Evolutionary conservation across 2,329 filamentous ascomycete genomes (phyloP).

Genomic region (Clathrospora elynae): DNA sequence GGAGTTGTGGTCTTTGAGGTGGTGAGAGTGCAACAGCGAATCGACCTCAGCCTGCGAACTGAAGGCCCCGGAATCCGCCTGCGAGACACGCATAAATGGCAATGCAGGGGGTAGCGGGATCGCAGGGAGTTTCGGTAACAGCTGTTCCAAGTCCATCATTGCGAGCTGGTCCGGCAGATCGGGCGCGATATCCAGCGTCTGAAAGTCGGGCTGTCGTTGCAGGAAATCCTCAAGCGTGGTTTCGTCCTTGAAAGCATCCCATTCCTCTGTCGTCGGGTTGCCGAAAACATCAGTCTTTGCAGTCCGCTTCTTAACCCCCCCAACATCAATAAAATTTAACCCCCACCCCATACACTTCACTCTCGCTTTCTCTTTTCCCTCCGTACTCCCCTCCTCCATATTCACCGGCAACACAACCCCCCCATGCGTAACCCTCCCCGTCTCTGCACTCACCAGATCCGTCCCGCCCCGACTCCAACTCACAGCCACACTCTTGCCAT

Average conservation of each 20-base stretch:
- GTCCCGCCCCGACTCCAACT: conserved; percentile 83
- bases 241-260: conserved; percentile 43
- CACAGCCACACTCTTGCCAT: conserved; percentile 75
- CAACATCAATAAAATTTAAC: conserved; percentile 59
- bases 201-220: conserved; percentile 44
- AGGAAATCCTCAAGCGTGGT: conserved; percentile 49
- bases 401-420: conserved; percentile 28
- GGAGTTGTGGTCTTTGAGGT: conserved; percentile 70
- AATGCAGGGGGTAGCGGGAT: conserved; percentile 44
- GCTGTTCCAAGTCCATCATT: conserved; percentile 48
- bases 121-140: conserved; percentile 48
- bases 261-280: conserved; percentile 37
- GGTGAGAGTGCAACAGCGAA: conserved; percentile 48
- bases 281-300: conserved; percentile 27
- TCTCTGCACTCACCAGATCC: conserved; percentile 77
- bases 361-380: conserved; percentile 13
- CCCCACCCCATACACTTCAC: conserved; percentile 61
- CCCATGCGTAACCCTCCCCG: conserved; percentile 78
- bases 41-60: conserved; percentile 49
- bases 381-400: conserved; percentile 1
- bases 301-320: conserved; percentile 51
- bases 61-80: conserved; percentile 45
- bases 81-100: conserved; percentile 40
- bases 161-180: conserved; percentile 49
- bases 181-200: conserved; percentile 42